A percentile compares a stretch with the other conserved stretches of the same genome.
phyloP scores from a whole-genome alignment of 2,329 filamentous ascomycete genomes.

The Alternaria consortialis region DNA sequence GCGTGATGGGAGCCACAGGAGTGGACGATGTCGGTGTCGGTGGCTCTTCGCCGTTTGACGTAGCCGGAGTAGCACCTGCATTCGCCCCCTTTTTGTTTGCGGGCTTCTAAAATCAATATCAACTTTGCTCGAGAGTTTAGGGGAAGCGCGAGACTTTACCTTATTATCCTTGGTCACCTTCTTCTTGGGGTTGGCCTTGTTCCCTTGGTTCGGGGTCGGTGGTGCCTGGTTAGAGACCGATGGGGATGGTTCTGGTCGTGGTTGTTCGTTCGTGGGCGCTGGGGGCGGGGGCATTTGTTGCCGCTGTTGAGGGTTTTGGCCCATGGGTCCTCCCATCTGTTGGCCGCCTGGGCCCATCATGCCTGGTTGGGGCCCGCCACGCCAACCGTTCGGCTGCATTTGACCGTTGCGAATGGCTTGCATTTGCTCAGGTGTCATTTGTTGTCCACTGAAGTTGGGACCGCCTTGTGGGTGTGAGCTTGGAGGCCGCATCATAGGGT shows the following conservation, averaged over 20 bases:
- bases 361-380: constrained; percentile 50
- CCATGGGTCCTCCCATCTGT: constrained; percentile 61
- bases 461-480: constrained; percentile 58
- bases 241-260: constrained; percentile 58
- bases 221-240: constrained; percentile 64
- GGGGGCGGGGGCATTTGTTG: constrained; percentile 64
- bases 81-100: constrained; percentile 52
- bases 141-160: constrained; percentile 61
- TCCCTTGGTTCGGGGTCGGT: constrained; percentile 76
- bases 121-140: constrained; percentile 36
- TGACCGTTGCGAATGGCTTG: constrained; percentile 52
- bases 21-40: constrained; percentile 60
- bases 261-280: constrained; percentile 53
- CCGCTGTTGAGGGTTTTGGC: constrained; percentile 75
- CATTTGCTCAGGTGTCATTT: constrained; percentile 69
- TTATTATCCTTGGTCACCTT: constrained; percentile 75
- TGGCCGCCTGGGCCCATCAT: constrained; percentile 67
- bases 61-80: constrained; percentile 53
- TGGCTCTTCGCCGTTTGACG: constrained; percentile 55
- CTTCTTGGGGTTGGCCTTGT: constrained; percentile 81
- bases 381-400: constrained; percentile 51
- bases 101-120: constrained; percentile 52
- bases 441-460: constrained; percentile 65
- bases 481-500: constrained; percentile 64
- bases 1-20: constrained; percentile 59